Evolutionary conservation across 78 protist species (phyloP).

Genomic region (Cavenderia fasciculata): DNA sequence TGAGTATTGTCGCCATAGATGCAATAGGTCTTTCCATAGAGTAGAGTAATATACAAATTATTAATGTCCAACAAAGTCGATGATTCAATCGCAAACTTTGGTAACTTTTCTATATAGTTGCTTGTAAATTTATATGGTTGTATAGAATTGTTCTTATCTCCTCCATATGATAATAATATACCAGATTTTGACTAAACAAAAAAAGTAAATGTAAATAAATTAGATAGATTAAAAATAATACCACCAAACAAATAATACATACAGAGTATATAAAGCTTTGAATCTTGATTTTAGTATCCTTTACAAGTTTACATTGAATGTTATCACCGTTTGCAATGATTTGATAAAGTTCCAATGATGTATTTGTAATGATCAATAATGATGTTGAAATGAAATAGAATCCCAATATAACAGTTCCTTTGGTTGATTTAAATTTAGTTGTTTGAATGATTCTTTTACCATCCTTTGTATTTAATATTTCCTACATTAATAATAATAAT

Average conservation of each 20-base stretch:
- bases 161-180: conserved; percentile 52
- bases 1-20: conserved; percentile 25
- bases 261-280: conserved; percentile 41
- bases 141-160: conserved; percentile 49
- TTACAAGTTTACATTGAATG: conserved; percentile 62
- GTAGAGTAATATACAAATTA: conserved; percentile 21
- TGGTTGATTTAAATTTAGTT: conserved; percentile 36
- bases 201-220: too few species aligned
- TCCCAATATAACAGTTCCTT: conserved; percentile 22
- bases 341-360: conserved; percentile 55
- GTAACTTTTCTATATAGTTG: conserved; percentile 37
- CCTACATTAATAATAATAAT: conserved; percentile 4
- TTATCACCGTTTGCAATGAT: neutral
- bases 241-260: neutral
- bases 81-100: conserved; percentile 35
- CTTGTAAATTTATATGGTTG: conserved; percentile 61
- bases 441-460: conserved; percentile 48
- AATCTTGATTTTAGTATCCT: conserved; percentile 51
- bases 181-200: conserved; percentile 44
- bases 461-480: conserved; percentile 36
- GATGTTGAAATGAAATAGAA: conserved; percentile 38
- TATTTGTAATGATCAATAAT: conserved; percentile 30
- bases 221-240: too few species aligned
- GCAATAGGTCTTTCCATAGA: conserved; percentile 43
- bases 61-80: conserved; percentile 1